Evolutionary conservation across 1,139 yeast species (phyloP).

Genomic region (Geotrichum europaeum): DNA sequence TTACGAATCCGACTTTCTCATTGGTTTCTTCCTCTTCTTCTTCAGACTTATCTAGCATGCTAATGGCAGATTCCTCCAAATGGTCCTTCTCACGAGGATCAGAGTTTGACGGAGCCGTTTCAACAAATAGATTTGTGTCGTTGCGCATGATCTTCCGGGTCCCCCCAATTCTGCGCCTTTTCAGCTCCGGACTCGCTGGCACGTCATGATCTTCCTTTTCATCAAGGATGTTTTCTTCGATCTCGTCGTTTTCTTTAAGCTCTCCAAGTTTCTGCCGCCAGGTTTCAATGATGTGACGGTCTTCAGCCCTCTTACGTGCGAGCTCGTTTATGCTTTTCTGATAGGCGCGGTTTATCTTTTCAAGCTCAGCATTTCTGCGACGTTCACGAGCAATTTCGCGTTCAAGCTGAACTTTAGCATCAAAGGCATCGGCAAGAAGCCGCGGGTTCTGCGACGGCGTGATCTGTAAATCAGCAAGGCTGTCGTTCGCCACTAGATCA

Average conservation of each 20-base stretch:
- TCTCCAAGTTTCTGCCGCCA: conserved; percentile 3
- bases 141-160: background rate
- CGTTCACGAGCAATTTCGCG: background rate
- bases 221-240: background rate
- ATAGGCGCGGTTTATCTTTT: conserved; percentile 1
- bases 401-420: background rate
- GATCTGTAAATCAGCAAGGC: background rate
- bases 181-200: background rate
- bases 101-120: background rate
- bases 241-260: background rate
- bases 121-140: background rate
- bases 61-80: background rate
- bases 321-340: background rate
- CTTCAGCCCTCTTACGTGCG: conserved; percentile 7
- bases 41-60: background rate
- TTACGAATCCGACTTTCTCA: background rate
- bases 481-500: background rate
- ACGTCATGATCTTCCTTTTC: background rate
- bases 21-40: background rate
- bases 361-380: background rate
- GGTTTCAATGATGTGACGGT: background rate
- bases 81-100: background rate
- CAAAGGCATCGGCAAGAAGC: background rate
- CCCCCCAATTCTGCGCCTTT: background rate
- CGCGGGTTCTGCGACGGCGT: background rate